Evolutionary conservation across 108 stramenopile genomes (phyloP), one percentile per base, ranked within the genome.

Genomic region (Aurantiochytrium sp.): DNA sequence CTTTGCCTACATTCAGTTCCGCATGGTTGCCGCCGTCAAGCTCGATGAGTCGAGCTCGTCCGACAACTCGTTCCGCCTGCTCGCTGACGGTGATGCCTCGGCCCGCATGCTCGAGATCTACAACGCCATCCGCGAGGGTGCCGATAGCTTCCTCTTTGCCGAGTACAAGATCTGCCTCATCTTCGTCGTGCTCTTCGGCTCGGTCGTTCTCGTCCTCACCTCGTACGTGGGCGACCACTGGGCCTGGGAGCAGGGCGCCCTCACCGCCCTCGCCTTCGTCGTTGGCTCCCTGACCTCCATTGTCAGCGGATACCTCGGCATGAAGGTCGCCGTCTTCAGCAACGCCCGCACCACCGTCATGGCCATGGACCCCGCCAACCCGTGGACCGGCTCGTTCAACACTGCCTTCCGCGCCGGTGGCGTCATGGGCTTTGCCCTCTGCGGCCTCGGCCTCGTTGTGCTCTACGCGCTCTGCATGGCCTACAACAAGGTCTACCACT

Each of bases 321-420:
- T 99, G 98, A 97, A 97, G 95, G 97, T 98, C 44, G 98, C 98
- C 64, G 97, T 98, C 60, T 96, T 95, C 92, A 95, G 96, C 87
- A 99, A 98, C 90, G 98, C 97, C 55, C 96, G 98, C 87, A 99
- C 98, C 59, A 98, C 98, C 71, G 92, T 98, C 60, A 93, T 23
- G 44, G 89, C 88, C 58, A 42, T 60, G 94, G 43, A 98, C 97
- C 92, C 97, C 95, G 97, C 95, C 94, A 97, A 96, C 53, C 76
- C 76, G 25, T 83, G 76, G 76, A 83, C 51, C 25, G 90, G 72
- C 25, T 53, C 49, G 23, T 83, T 83, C 76, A 83, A 83, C 76
- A 83, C 76, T 8, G 98, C 98, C 89, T 99, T 99, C 96, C 94
- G 94, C 58, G 97, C 98, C 42, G 98, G 98, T 60, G 97, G 96